A percentile compares a stretch with the other conserved stretches of the same genome.
Evolutionary conservation across 2,329 filamentous ascomycete genomes (phyloP).

Genomic region (Erysiphe neolycopersici): DNA sequence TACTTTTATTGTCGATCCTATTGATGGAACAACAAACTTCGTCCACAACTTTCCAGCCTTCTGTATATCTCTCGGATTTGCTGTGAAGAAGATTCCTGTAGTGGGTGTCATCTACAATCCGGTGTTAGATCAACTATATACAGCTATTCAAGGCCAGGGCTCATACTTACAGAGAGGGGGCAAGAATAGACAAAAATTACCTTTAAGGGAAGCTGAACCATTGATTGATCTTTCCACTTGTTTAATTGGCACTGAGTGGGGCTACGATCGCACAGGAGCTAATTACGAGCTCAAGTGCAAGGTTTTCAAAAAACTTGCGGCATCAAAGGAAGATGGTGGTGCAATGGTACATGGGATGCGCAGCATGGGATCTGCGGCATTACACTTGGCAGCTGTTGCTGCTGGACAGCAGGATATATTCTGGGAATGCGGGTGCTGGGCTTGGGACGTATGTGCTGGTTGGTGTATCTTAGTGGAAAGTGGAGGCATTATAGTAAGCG

Average conservation of each 20-base stretch:
- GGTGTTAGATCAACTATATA: constrained; percentile 41
- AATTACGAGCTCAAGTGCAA: constrained; percentile 45
- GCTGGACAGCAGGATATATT: constrained; percentile 45
- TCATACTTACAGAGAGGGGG: constrained; percentile 23
- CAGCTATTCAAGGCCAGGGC: constrained; percentile 39
- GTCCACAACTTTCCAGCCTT: constrained; percentile 50
- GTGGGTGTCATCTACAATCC: constrained; percentile 64
- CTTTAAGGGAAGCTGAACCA: constrained; percentile 24
- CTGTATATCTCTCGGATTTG: constrained; percentile 50
- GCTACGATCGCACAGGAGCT: constrained; percentile 34
- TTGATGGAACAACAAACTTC: constrained; percentile 65
- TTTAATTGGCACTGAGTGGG: constrained; percentile 50
- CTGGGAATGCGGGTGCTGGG: constrained; percentile 67
- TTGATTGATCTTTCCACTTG: constrained; percentile 32
- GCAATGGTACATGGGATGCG: constrained; percentile 53
- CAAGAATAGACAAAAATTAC: constrained; percentile 17
- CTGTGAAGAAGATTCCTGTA: constrained; percentile 30
- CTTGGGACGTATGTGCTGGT: constrained; percentile 63
- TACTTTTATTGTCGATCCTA: constrained; percentile 60
- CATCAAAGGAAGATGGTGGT: constrained; percentile 32
- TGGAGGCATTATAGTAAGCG: constrained; percentile 44
- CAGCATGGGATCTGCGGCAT: constrained; percentile 43
- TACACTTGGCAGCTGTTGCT: constrained; percentile 50
- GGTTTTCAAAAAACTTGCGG: constrained; percentile 35
- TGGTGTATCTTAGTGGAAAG: constrained; percentile 55